Evolutionary conservation across 2,329 filamentous ascomycete species (phyloP).

Genomic region (Ceratocystis papillata): DNA sequence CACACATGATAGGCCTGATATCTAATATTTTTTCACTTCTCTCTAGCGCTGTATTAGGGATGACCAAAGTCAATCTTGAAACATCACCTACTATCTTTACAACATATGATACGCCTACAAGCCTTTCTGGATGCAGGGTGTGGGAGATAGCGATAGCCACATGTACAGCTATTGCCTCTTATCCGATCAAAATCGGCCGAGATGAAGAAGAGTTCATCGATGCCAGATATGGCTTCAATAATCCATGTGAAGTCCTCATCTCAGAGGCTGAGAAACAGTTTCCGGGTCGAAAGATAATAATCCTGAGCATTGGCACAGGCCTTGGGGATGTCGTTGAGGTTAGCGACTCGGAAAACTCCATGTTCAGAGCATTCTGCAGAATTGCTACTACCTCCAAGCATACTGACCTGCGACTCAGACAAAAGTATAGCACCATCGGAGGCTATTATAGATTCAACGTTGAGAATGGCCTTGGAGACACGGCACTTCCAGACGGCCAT

Average conservation of each 20-base stretch:
- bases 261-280: slow-evolving; percentile 28
- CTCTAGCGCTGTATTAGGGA: background rate
- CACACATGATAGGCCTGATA: background rate
- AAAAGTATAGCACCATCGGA: slow-evolving; percentile 24
- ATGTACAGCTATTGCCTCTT: slow-evolving; percentile 29
- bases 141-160: slow-evolving; percentile 30
- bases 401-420: slow-evolving; percentile 15
- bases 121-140: slow-evolving; percentile 27
- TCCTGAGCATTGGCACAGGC: slow-evolving; percentile 30
- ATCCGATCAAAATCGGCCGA: slow-evolving; percentile 28
- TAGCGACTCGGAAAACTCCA: slow-evolving; percentile 15
- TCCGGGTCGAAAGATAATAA: slow-evolving; percentile 23
- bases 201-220: slow-evolving; percentile 30
- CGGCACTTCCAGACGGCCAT: slow-evolving; percentile 28
- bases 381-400: background rate
- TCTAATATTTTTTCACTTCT: background rate
- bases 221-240: slow-evolving; percentile 30
- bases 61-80: background rate
- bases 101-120: slow-evolving; percentile 28
- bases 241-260: slow-evolving; percentile 30
- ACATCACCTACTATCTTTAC: slow-evolving; percentile 27
- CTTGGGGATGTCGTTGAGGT: slow-evolving; percentile 26
- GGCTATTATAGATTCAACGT: slow-evolving; percentile 29
- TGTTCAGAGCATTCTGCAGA: background rate
- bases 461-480: slow-evolving; percentile 28